Evolutionary conservation across 352 stramenopile species (phyloP), one percentile per base, ranked within the genome.

Genomic region (Phytophthora ramorum): DNA sequence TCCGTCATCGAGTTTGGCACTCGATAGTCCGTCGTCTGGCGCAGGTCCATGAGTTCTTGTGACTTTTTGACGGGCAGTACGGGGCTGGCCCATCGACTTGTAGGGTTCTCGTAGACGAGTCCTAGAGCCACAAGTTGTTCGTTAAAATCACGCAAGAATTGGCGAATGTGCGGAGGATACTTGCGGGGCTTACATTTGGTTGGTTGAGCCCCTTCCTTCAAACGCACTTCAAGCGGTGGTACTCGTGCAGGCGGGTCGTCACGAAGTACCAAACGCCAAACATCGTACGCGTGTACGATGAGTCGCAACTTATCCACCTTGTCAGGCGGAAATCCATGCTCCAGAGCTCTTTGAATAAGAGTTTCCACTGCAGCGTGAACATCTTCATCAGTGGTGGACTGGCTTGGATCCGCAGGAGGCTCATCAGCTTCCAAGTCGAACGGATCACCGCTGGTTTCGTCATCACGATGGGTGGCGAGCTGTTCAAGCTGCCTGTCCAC

Each of bases 31-130:
- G 30, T 45, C 3, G 34, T 40, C 26, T 65, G 57, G 1, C 57
- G 46, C 2, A 58, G 7, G 2, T 55, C 40, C 16, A 45, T 45
- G 0, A 46, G 22, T 2, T 30, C 47, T 19, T 20, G 16, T 41
- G 45, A 50, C 47, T 58, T 65, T 45, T 43, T 43, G 10, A 58
- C 47, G 17, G 47, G 38, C 12, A 58, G n/a, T 8, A 47, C 57
- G 6, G 37, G 57, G 13, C 41, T 52, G 20, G 46, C 57, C 47
- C 57, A 57, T 5, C 47, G 22, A 52, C 57, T 57, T 10, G 34
- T 52, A 4, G 57, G 47, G 34, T 65, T 64, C 26, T 65, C 47
- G 47, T 65, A 65, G 30, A 58, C 47, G 1, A 22, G 53, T 57
- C 45, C 51, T 41, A 58, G 24, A 28, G 44, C 34, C 5, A 56